phyloP scores from a whole-genome alignment of 2,329 filamentous ascomycete genomes.

The Apiospora marii region DNA sequence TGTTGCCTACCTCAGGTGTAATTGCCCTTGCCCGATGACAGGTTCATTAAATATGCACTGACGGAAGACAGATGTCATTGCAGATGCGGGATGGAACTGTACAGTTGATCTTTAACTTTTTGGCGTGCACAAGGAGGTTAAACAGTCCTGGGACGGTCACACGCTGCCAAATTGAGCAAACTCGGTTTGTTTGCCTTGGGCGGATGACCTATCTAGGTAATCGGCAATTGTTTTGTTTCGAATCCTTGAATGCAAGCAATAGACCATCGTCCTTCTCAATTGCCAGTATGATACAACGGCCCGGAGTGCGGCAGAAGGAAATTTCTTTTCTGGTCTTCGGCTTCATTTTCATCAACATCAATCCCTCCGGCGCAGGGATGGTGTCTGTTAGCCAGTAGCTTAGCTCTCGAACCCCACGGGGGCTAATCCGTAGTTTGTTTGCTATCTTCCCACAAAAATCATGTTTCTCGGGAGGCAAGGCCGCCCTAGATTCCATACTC shows the following conservation, averaged over 20 bases:
- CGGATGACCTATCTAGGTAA: not conserved
- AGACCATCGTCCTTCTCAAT: not conserved
- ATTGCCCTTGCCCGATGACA: not conserved
- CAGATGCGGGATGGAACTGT: not conserved
- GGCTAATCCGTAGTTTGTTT: conserved; percentile 18
- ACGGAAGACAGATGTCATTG: not conserved
- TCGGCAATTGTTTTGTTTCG: not conserved
- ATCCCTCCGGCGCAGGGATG: not conserved
- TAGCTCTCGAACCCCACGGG: conserved; percentile 5
- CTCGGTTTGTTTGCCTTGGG: not conserved
- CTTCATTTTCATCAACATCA: not conserved
- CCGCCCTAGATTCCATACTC: not conserved
- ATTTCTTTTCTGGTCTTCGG: not conserved
- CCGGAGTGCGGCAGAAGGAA: not conserved
- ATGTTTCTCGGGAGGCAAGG: not conserved
- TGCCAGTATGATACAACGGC: not conserved
- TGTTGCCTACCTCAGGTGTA: not conserved
- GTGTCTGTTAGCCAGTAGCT: not conserved
- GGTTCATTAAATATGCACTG: not conserved
- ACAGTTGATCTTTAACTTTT: conserved; percentile 4
- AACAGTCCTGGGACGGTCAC: not conserved
- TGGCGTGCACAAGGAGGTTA: not conserved
- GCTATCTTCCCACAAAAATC: conserved; percentile 2
- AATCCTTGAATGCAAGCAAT: not conserved
- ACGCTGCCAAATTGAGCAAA: not conserved